A percentile compares a stretch with the other conserved stretches of the same genome.
These are phyloP conservation scores for Saussurea involucrata DNA, from an alignment of 129 eudicot species.

Conservation along the genomic window DNA sequence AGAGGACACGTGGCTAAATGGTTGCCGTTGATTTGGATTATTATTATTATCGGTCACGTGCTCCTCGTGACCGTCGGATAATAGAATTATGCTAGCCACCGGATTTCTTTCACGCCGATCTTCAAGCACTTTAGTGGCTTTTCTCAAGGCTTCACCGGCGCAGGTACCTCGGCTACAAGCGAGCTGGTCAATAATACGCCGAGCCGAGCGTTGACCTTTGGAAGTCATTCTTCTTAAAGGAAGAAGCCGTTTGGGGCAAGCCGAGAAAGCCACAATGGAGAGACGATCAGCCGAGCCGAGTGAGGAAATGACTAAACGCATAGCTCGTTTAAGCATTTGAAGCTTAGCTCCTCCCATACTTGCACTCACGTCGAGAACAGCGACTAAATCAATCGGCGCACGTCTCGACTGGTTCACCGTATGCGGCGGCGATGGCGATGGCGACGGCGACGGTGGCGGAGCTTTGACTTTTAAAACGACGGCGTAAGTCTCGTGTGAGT, in stretches of 20 bases:
- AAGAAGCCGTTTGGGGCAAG: conserved; percentile 47
- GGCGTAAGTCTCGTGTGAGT: conserved; percentile 49
- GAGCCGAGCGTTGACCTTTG: conserved; percentile 79
- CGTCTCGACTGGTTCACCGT: conserved; percentile 36
- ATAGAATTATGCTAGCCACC: conserved; percentile 65
- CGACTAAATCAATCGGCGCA: conserved; percentile 84
- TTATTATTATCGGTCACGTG: neutral
- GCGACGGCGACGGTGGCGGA: conserved; percentile 50
- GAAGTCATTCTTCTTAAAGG: conserved; percentile 67
- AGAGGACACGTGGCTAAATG: conserved; percentile 40
- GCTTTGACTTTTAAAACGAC: conserved; percentile 72
- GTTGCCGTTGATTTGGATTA: conserved; percentile 24
- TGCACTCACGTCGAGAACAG: conserved; percentile 82
- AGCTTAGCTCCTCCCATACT: conserved; percentile 80
- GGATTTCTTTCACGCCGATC: conserved; percentile 87
- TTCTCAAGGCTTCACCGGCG: conserved; percentile 65
- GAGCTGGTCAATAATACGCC: conserved; percentile 72
- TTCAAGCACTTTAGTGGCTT: conserved; percentile 74
- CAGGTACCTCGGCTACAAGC: conserved; percentile 48
- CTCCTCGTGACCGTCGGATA: conserved; percentile 84
- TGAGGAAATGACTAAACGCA: conserved; percentile 81
- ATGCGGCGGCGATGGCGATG: conserved; percentile 2
- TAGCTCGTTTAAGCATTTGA: conserved; percentile 81
- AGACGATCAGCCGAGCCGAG: conserved; percentile 88
- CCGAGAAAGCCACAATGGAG: conserved; percentile 67